phyloP scores from a whole-genome alignment of 768 basidiomycete species.

The Termitomyces titanicus region DNA sequence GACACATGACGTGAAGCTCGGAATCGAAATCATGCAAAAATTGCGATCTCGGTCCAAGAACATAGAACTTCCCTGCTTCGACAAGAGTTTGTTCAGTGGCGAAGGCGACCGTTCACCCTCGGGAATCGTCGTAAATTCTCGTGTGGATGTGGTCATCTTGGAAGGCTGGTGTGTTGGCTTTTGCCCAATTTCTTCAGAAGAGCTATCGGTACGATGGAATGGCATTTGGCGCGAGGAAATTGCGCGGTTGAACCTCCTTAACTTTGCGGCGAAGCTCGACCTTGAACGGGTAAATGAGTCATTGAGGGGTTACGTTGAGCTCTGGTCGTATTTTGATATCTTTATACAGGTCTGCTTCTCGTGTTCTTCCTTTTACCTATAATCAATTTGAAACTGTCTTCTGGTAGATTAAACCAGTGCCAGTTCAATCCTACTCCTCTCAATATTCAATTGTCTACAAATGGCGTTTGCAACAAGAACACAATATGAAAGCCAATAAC shows the following conservation, averaged over 20 bases:
- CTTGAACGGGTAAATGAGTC: conserved; percentile 61
- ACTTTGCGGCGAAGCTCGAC: conserved; percentile 44
- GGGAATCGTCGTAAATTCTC: conserved; percentile 35
- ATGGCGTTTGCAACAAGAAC: conserved; percentile 91
- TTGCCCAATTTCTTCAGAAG: conserved; percentile 48
- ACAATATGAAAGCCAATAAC: conserved; percentile 78
- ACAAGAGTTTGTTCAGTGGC: conserved; percentile 79
- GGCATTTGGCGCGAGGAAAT: conserved; percentile 38
- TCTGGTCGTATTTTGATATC: conserved; percentile 71
- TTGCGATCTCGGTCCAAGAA: conserved; percentile 43
- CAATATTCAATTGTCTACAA: conserved; percentile 63
- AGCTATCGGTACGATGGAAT: conserved; percentile 54
- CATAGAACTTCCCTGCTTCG: conserved; percentile 74
- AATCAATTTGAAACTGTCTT: neutral
- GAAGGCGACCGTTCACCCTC: conserved; percentile 75
- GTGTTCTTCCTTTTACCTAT: neutral
- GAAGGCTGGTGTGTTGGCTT: conserved; percentile 99
- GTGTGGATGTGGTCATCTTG: conserved; percentile 76
- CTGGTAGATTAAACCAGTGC: conserved; percentile 18
- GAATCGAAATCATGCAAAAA: conserved; percentile 43
- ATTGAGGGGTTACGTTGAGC: conserved; percentile 52
- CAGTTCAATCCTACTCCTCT: conserved; percentile 23
- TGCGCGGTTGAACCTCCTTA: conserved; percentile 29
- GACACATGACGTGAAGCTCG: conserved; percentile 81
- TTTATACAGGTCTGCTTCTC: conserved; percentile 65